These are phyloP conservation scores for Capsicum pubescens DNA, from an alignment of 257 asterid genomes.

Conservation along the genomic window DNA sequence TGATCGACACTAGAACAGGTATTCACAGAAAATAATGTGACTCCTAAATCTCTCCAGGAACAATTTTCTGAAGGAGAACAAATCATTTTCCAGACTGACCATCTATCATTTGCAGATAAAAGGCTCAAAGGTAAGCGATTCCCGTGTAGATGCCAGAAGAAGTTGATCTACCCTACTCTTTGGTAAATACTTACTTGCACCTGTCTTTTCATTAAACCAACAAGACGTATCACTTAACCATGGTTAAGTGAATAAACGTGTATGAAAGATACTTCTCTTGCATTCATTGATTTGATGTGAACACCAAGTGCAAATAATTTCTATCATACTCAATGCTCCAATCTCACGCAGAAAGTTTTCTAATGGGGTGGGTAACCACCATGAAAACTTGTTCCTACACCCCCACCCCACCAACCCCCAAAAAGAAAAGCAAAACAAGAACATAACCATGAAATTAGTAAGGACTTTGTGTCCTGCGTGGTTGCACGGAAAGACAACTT, in stretches of 20 bases:
- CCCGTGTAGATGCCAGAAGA: background rate
- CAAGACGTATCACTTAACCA: background rate
- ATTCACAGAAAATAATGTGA: background rate
- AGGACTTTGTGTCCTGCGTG: background rate
- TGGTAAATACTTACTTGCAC: background rate
- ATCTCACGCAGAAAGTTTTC: background rate
- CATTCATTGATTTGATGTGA: background rate
- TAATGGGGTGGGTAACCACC: background rate
- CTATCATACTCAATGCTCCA: background rate
- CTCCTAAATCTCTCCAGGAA: background rate
- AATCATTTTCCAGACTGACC: background rate
- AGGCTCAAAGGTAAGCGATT: no score
- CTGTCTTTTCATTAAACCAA: background rate
- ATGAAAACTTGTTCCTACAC: background rate
- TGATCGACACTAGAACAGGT: background rate
- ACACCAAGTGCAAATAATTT: background rate
- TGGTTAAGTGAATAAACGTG: background rate
- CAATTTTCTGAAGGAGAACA: background rate
- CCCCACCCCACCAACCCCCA: background rate
- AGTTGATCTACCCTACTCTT: background rate
- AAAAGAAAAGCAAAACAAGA: background rate
- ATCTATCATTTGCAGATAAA: background rate
- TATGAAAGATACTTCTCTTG: background rate
- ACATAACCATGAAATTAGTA: background rate
- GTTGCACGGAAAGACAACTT: background rate